Base-by-base conservation (phyloP, 2,329 filamentous ascomycete species). In the Aspergillus hiratsukae region DNA sequence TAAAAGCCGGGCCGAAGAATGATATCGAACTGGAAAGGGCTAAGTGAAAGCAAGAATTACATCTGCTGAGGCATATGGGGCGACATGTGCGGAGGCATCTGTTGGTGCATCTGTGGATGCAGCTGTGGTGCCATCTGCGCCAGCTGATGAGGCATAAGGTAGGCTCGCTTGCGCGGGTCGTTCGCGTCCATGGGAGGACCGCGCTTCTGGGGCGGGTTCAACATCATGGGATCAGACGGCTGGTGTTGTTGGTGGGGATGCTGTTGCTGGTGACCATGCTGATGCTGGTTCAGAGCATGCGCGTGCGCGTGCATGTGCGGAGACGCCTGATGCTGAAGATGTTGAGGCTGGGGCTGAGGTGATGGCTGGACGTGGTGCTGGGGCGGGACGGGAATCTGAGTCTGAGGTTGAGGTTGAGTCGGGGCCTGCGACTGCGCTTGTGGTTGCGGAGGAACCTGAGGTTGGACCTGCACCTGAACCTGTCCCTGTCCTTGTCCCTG, bases 111-210 rank as follows among this genome's bases (percentile, higher is more conserved):
- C 14, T 27, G 46, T n/a, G 48, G 45, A 21, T 49, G 45, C 11
- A 35, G 10, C 31, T 49, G 43, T 5, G 27, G n/a, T 9, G 21
- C 8, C 28, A 49, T 40, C 19, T 54, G 43, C 21, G 43, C 43
- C 56, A 58, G 55, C 49, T 64, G 56, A 35, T 62, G 61, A 14
- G 58, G 59, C 55, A 64, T 61, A 10, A 64, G 57, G 37, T 59
- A 64, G 27, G 61, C 60, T 25, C 63, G 59, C 43, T 64, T 64
- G 28, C 63, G 61, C 2, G 63, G 63, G 29, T 64, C 63, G 14
- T 64, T 61, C 29, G 62, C 61, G 17, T 61, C 51, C 9, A 48
- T 50, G 23, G 59, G 51, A 3, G 55, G 45, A 1, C 56, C 52
- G 21, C 63, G 61, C 54, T 64, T 64, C 43, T 64, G 63, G 9